These are phyloP conservation scores for Penicillium diatomitis DNA, from an alignment of 495 filamentous ascomycete species.

Conservation along the genomic window DNA sequence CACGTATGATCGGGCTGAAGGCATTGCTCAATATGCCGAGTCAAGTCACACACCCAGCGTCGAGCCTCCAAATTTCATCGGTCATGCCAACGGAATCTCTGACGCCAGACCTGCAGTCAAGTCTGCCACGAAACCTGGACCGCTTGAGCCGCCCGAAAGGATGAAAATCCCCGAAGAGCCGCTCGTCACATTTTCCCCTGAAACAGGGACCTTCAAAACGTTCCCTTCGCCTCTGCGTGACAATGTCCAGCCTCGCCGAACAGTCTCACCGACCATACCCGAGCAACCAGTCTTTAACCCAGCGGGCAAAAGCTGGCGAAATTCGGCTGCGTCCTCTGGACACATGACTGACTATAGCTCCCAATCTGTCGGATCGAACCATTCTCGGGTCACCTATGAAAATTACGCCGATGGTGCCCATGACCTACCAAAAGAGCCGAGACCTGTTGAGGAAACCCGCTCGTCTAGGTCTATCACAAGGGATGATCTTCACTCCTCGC, in stretches of 20 bases:
- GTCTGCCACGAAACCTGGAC: constrained; percentile 15
- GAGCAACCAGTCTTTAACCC: constrained; percentile 1
- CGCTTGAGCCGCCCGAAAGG: constrained; percentile 17
- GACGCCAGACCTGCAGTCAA: constrained; percentile 6
- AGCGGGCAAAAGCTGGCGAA: background rate
- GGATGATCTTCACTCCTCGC: constrained; percentile 7
- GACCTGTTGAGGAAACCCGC: constrained; percentile 6
- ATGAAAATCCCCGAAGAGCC: constrained; percentile 26
- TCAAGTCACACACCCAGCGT: constrained; percentile 13
- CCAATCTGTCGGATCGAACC: constrained; percentile 9
- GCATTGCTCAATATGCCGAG: background rate
- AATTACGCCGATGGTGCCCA: background rate
- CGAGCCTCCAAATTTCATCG: constrained; percentile 8
- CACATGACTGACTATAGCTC: constrained; percentile 10
- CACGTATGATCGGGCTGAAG: background rate
- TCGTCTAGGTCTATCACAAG: constrained; percentile 6
- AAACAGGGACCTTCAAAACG: constrained; percentile 40
- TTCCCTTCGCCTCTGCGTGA: constrained; percentile 33
- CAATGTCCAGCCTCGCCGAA: constrained; percentile 12
- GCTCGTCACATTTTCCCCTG: constrained; percentile 38
- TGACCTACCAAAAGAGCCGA: background rate
- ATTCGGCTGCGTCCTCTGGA: constrained; percentile 8
- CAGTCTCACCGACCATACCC: constrained; percentile 5
- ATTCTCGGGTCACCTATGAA: background rate
- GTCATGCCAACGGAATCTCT: background rate